Evolutionary conservation across 1,284 basidiomycete species (phyloP), one percentile per base, ranked within the genome.

Genomic region (Sanghuangporus baumii): DNA sequence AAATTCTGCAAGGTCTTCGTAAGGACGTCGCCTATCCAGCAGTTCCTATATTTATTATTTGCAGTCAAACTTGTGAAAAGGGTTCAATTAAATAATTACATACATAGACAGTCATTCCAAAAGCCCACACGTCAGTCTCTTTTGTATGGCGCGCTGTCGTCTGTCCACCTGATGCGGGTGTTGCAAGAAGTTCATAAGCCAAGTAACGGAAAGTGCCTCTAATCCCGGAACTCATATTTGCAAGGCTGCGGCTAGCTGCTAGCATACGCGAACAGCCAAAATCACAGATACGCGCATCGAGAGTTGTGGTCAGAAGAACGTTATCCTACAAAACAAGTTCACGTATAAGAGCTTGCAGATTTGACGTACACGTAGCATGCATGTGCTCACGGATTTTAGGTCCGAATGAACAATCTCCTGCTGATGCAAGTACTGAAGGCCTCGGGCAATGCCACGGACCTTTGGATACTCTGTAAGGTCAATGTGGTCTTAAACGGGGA

Each of bases 71-170:
- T 18, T 16, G 18, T 20, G 4, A 18, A 9, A 31, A 12, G 2
- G 18, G 3, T 9, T 26, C 3, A 23, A 5, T 18, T 20, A 3
- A 20, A 18, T 5, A 9, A 4, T 20, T 20, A n/a, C 60, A 16
- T 54, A 58, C 61, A 38, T 48, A 62, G 2, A 58, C 41, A 23
- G 55, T 62, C 60, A 47, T 62, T 11, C 60, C 56, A 47, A 56
- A 61, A 26, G 55, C 57, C 60, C 60, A 62, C 9, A 62, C 55
- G 43, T 62, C 60, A 9, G 60, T 38, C 41, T 62, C 55, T 20
- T 57, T 62, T 12, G 55, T 34, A 34, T 62, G 38, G n/a, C 54
- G 6, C 2, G 6, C n/a, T 9, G 20, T 9, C 40, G 2, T 6
- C 36, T 12, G 14, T 6, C 11, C 7, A 50, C 7, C 7, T 26